Evolutionary conservation across 495 filamentous ascomycete genomes (phyloP).

Genomic region (Penicillium verhagenii): DNA sequence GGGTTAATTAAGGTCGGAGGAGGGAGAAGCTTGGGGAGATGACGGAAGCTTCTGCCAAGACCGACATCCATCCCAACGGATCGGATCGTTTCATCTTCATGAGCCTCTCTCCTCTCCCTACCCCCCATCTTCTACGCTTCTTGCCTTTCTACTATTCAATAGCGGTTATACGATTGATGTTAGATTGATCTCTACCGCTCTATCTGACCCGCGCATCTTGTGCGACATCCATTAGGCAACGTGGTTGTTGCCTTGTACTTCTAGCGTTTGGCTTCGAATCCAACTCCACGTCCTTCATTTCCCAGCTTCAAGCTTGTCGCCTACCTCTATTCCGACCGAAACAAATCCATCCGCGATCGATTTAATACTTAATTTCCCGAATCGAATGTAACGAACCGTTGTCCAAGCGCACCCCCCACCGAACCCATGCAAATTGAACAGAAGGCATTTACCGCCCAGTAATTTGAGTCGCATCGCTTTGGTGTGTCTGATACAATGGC

Average conservation of each 20-base stretch:
- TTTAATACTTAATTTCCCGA: not conserved
- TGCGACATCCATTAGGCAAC: constrained; percentile 12
- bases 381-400: constrained; percentile 7
- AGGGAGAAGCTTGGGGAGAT: constrained; percentile 28
- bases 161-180: not conserved
- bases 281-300: constrained; percentile 13
- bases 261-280: not conserved
- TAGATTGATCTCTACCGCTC: not conserved
- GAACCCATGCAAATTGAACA: constrained; percentile 28
- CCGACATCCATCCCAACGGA: constrained; percentile 23
- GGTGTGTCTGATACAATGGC: constrained; percentile 32
- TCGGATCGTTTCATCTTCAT: constrained; percentile 14
- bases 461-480: constrained; percentile 6
- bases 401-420: constrained; percentile 22
- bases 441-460: constrained; percentile 20
- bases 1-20: constrained; percentile 13
- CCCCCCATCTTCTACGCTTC: not conserved
- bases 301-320: not conserved
- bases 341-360: not conserved
- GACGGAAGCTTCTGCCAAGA: constrained; percentile 35
- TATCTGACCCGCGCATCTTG: not conserved
- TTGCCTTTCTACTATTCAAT: not conserved
- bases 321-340: not conserved
- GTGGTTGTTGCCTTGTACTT: constrained; percentile 18
- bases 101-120: constrained; percentile 1